Base-by-base conservation (phyloP, 768 basidiomycete species). In the Pisolithus marmoratus region DNA sequence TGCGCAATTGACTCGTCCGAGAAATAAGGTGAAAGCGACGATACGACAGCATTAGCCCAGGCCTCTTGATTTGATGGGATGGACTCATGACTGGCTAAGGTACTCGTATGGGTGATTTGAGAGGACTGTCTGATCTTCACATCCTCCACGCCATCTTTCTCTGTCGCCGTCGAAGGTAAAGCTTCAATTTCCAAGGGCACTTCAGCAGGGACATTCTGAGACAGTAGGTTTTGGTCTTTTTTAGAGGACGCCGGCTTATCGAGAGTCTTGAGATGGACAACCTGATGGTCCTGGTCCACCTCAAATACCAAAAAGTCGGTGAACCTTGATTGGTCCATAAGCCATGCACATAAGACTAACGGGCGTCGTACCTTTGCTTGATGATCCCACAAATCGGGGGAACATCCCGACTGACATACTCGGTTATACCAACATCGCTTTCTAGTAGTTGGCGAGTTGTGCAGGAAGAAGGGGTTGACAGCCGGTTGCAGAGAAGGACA, bases 241-340 rank as follows among this genome's bases (percentile, higher is more conserved):
- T 79, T 80, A 9, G 72, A 60, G 23, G 75, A 75, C 53, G 79
- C 74, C 2, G 92, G 94, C 63, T 83, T 83, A 34, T 72, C 79
- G 37, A 98, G 77, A 49, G 83, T 81, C 64, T 90, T 90, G 31
- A 99, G 63, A 62, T 90, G 87, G 17, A 96, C 72, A 8, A 90
- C 85, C 56, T 88, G 81, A 41, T 85, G 79, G 57, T 90, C 84
- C 54, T 83, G 78, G 62, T 89, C 84, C 29, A 99, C 85, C 71
- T 99, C 96, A 61, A 79, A 87, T 19, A 99, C 96, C 60, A 98
- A 61, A 65, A 99, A 99, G 69, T 99, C 96, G 38, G 95, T 95
- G 67, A 98, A 98, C 61, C 94, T 96, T 24, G 48, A 44, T 20
- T 23, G 47, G 31, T 47, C 52, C 19, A n/a, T 49, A 36, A 19